Evolutionary conservation across 129 eudicot species (phyloP).

Genomic region (Apium graveolens): DNA sequence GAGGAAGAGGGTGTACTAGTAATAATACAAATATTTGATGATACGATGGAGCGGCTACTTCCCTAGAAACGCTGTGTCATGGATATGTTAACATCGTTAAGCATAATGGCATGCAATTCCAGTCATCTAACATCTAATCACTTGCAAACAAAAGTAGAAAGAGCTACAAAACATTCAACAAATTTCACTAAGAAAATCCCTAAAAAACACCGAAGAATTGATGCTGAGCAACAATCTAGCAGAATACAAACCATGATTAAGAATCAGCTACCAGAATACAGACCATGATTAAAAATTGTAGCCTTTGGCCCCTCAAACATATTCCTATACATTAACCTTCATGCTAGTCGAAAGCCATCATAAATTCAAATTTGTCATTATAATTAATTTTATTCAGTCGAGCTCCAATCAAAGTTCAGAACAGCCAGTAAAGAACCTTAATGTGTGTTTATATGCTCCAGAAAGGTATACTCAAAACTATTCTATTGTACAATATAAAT

Average conservation of each 20-base stretch:
- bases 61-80: too few species aligned
- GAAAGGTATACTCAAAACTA: background rate
- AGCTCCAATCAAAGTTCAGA: background rate
- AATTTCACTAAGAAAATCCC: too few species aligned
- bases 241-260: background rate
- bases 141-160: too few species aligned
- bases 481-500: constrained; percentile 5
- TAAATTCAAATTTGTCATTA: background rate
- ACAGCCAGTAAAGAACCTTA: background rate
- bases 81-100: too few species aligned
- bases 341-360: background rate
- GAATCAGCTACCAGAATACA: background rate
- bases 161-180: background rate
- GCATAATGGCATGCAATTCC: too few species aligned
- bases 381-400: background rate
- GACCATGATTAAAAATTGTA: background rate
- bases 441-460: background rate
- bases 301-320: background rate
- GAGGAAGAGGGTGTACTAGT: too few species aligned
- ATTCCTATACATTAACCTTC: background rate
- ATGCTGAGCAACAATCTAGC: background rate
- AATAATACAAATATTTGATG: too few species aligned
- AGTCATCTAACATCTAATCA: too few species aligned
- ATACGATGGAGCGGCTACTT: too few species aligned
- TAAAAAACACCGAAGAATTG: background rate